A percentile compares a stretch with the other conserved stretches of the same genome.
These are phyloP conservation scores for Entomortierella chlamydospora DNA, from an alignment of 192 early-diverging fungal genomes.

Conservation along the genomic window DNA sequence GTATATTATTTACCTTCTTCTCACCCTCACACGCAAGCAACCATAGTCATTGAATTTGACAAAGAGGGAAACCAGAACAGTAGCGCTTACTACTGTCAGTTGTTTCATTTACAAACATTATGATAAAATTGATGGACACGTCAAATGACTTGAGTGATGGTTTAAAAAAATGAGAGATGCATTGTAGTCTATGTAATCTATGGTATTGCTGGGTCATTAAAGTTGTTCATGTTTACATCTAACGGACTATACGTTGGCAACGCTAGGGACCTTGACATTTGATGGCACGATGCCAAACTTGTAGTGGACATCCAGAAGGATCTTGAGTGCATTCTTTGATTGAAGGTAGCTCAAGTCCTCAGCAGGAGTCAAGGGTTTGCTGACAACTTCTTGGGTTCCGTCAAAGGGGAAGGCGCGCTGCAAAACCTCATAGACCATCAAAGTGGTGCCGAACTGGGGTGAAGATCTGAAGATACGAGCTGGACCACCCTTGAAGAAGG, in stretches of 20 bases:
- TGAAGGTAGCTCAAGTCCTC: conserved; percentile 55
- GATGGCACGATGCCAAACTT: conserved; percentile 51
- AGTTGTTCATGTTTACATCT: background rate
- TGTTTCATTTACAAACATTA: no score
- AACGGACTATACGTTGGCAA: conserved; percentile 21
- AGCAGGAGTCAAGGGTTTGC: conserved; percentile 26
- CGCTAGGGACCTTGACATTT: conserved; percentile 38
- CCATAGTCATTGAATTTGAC: no score
- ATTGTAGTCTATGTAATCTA: conserved; percentile 1
- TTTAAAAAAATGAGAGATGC: background rate
- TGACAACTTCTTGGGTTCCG: conserved; percentile 27
- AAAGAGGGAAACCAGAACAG: no score
- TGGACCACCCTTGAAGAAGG: conserved; percentile 97
- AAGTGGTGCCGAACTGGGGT: conserved; percentile 98
- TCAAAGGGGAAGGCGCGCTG: conserved; percentile 74
- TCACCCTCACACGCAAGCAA: no score
- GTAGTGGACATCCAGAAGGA: conserved; percentile 61
- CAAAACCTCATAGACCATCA: conserved; percentile 92
- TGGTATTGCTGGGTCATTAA: background rate
- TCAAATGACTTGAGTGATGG: no score
- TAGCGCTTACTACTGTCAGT: no score
- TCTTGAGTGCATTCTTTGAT: conserved; percentile 68
- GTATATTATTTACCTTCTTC: no score
- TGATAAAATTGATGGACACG: background rate
- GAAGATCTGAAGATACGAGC: conserved; percentile 92